Evolutionary conservation across 495 filamentous ascomycete species (phyloP).

Genomic region (Cercophora samala): DNA sequence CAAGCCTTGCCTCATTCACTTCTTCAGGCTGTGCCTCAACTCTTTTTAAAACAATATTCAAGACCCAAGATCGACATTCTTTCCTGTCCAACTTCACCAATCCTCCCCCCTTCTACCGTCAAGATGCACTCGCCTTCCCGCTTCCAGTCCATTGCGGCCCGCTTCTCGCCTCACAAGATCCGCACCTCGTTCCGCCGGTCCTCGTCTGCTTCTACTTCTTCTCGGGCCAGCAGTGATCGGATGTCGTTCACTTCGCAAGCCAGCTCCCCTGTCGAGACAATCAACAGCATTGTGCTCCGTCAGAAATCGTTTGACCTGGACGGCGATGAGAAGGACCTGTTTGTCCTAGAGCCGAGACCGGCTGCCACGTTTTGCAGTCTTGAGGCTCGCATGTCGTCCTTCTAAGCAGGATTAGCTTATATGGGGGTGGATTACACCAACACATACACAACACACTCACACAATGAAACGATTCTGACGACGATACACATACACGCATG

Average conservation of each 20-base stretch:
- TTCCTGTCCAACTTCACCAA: conserved; percentile 5
- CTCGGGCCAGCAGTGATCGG: conserved; percentile 38
- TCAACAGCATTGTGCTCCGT: conserved; percentile 52
- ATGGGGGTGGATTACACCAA: conserved; percentile 2
- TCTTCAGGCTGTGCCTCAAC: conserved; percentile 38
- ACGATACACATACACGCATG: background rate
- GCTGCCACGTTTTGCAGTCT: conserved; percentile 54
- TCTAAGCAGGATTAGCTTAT: too few species aligned
- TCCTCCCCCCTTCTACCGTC: conserved; percentile 7
- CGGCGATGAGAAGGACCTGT: conserved; percentile 49
- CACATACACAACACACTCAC: background rate
- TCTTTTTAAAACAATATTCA: conserved; percentile 7
- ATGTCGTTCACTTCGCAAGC: conserved; percentile 41
- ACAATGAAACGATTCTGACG: conserved; percentile 7
- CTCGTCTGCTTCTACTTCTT: conserved; percentile 39
- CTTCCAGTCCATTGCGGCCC: conserved; percentile 49
- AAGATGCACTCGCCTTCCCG: conserved; percentile 44
- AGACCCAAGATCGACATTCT: background rate
- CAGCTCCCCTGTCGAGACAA: conserved; percentile 44
- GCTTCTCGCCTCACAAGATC: conserved; percentile 44
- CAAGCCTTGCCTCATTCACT: conserved; percentile 1
- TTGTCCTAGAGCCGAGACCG: conserved; percentile 53
- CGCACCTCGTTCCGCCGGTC: conserved; percentile 50
- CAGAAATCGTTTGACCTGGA: conserved; percentile 45
- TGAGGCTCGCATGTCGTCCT: conserved; percentile 49